phyloP scores from a whole-genome alignment of 164 flowering plant genomes.

The Vitis riparia region DNA sequence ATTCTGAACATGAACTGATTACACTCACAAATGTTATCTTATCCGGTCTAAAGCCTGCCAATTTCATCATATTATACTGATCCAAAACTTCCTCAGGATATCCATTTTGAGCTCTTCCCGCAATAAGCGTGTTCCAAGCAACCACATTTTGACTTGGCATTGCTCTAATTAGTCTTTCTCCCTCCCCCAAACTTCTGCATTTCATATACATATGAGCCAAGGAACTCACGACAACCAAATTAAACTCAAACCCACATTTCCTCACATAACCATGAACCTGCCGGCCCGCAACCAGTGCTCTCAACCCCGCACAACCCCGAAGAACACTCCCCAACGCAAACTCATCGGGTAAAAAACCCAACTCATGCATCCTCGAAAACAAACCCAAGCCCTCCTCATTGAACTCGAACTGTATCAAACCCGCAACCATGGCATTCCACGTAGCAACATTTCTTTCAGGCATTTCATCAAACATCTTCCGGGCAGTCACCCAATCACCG shows the following conservation, averaged over 20 bases:
- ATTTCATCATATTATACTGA: conserved; percentile 55
- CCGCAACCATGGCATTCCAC: conserved; percentile 74
- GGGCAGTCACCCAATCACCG: conserved; percentile 57
- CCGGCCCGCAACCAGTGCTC: conserved; percentile 29
- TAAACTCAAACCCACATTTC: conserved; percentile 46
- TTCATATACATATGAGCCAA: conserved; percentile 85
- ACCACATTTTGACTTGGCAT: conserved; percentile 61
- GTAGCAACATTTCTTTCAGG: conserved; percentile 58
- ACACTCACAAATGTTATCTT: conserved; percentile 67
- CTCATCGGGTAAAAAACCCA: conserved; percentile 50
- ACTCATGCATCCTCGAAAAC: conserved; percentile 41
- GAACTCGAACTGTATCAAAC: conserved; percentile 45
- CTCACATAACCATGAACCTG: conserved; percentile 53
- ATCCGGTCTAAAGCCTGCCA: conserved; percentile 63
- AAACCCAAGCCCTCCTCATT: conserved; percentile 60
- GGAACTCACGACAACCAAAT: conserved; percentile 67
- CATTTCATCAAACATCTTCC: conserved; percentile 62
- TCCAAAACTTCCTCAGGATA: conserved; percentile 51
- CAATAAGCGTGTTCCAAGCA: conserved; percentile 74
- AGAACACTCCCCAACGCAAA: conserved; percentile 51
- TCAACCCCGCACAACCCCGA: conserved; percentile 56
- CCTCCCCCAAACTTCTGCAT: conserved; percentile 50
- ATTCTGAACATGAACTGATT: conserved; percentile 70
- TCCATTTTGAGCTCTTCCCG: conserved; percentile 70
- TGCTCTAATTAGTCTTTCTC: conserved; percentile 49